These are phyloP conservation scores for Logfia minima DNA, from an alignment of 129 eudicot genomes.

Conservation along the genomic window DNA sequence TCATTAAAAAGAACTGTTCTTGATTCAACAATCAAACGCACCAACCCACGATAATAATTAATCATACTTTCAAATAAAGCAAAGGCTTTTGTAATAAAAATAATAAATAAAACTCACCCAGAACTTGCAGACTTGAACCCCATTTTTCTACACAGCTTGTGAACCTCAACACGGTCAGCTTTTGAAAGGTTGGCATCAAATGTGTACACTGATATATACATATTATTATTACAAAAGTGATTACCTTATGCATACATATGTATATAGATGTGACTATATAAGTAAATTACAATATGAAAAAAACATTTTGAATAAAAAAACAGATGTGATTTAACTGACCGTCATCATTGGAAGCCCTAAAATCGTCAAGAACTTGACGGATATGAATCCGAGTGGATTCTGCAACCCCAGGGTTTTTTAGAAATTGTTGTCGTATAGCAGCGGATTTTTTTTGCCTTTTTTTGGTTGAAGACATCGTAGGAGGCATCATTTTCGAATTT, in stretches of 20 bases:
- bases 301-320: no score
- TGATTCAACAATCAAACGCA: not conserved
- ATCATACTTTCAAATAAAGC: not conserved
- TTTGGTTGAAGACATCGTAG: constrained; percentile 17
- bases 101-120: constrained; percentile 57
- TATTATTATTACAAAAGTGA: not conserved
- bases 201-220: constrained; percentile 50
- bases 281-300: not conserved
- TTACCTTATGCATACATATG: not conserved
- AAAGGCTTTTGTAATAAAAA: not conserved
- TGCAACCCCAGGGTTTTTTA: not conserved
- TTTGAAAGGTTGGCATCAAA: constrained; percentile 59
- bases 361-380: constrained; percentile 48
- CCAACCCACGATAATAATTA: not conserved
- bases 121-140: constrained; percentile 71
- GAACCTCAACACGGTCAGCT: constrained; percentile 73
- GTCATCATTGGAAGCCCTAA: constrained; percentile 45
- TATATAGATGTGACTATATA: not conserved
- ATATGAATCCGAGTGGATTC: constrained; percentile 59
- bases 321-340: not conserved
- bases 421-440: no score
- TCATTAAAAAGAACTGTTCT: constrained; percentile 15
- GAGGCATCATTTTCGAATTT: constrained; percentile 25
- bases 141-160: constrained; percentile 58
- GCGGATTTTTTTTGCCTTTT: constrained; percentile 30